Evolutionary conservation across 2,329 filamentous ascomycete genomes (phyloP).

Genomic region (Neonectria magnoliae): DNA sequence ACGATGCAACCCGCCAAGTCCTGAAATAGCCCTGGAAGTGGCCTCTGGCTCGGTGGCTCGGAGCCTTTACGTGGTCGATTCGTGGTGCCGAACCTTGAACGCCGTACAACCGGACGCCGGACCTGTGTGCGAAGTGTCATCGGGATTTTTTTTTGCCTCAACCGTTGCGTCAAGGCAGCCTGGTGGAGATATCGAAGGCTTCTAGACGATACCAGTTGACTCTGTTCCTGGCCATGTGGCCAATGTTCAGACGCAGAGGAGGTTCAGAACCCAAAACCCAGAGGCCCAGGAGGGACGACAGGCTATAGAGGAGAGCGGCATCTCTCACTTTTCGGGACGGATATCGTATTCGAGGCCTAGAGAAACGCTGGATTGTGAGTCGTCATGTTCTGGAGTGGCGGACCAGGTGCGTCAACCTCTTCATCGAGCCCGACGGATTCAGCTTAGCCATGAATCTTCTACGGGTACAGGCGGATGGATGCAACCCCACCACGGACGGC

Average conservation of each 20-base stretch:
- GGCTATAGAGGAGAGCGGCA: not conserved
- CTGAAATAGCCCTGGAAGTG: not conserved
- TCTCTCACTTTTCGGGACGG: not conserved
- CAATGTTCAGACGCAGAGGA: not conserved
- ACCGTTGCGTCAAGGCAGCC: not conserved
- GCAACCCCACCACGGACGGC: slow-evolving; percentile 25
- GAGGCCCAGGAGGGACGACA: not conserved
- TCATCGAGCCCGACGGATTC: slow-evolving; percentile 31
- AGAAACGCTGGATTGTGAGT: slow-evolving; percentile 5
- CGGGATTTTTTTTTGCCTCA: not conserved
- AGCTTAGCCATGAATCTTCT: slow-evolving; percentile 32
- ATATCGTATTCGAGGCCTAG: slow-evolving; percentile 6
- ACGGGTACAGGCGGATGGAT: slow-evolving; percentile 15
- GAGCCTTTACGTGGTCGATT: not conserved
- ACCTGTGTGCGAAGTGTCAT: not conserved
- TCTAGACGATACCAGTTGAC: not conserved
- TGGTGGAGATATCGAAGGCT: not conserved
- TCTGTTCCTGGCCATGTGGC: not conserved
- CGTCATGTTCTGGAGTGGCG: slow-evolving; percentile 25
- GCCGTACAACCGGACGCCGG: not conserved
- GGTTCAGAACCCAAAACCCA: not conserved
- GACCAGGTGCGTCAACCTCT: slow-evolving; percentile 6
- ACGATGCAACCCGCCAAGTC: slow-evolving; percentile 16
- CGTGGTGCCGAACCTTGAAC: slow-evolving; percentile 12
- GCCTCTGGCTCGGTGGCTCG: not conserved